phyloP scores from a whole-genome alignment of 2,329 filamentous ascomycete genomes.

The Penicillium sclerotigenum region DNA sequence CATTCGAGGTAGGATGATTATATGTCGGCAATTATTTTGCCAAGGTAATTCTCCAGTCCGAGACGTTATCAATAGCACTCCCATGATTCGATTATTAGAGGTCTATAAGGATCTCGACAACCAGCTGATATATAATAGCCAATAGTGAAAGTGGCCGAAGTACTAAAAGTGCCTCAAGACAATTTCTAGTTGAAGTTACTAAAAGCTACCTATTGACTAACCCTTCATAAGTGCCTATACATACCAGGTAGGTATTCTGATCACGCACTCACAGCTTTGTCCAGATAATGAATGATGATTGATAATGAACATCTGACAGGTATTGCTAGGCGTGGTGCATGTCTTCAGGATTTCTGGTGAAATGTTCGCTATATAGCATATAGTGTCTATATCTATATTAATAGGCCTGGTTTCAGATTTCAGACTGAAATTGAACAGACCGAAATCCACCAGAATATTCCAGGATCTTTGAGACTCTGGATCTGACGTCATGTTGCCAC shows the following conservation, averaged over 20 bases:
- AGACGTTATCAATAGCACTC: neutral
- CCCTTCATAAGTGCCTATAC: neutral
- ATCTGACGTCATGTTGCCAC: slow-evolving; percentile 28
- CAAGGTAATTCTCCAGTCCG: too few species aligned
- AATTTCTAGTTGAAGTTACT: neutral
- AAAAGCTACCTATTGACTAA: neutral
- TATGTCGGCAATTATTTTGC: too few species aligned
- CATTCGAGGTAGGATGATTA: neutral
- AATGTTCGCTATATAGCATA: neutral
- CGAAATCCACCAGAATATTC: neutral
- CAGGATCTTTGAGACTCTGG: neutral
- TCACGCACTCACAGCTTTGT: neutral
- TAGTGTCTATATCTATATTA: neutral
- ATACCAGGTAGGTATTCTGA: neutral
- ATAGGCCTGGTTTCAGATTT: neutral
- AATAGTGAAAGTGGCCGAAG: neutral
- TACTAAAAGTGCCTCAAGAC: neutral
- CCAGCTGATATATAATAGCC: neutral
- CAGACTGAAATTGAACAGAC: neutral
- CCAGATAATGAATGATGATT: neutral
- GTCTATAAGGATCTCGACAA: neutral
- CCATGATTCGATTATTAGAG: neutral
- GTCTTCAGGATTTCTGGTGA: neutral
- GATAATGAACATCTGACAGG: neutral
- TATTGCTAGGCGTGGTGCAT: neutral